Percentiles rank a stretch among this genome's conserved stretches.
Conservation (phyloP, 2,329 filamentous ascomycete species). For the Trichoderma breve region DNA sequence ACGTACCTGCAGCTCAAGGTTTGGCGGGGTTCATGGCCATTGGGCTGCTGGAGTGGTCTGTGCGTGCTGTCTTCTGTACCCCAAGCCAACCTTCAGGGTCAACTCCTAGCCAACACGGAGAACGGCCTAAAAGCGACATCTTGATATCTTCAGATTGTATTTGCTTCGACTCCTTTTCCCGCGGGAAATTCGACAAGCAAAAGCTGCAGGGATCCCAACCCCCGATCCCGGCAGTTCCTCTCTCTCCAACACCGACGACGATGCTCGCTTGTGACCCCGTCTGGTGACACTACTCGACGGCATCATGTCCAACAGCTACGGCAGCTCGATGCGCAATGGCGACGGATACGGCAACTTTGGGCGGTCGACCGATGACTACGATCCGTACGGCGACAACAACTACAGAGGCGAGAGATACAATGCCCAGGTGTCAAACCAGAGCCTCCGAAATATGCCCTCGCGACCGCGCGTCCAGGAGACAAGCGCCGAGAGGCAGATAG, state of each 20-base stretch:
- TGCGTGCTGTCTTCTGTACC: background rate
- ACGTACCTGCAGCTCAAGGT: background rate
- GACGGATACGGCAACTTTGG: conserved; percentile 46
- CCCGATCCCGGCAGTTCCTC: background rate
- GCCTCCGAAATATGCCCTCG: conserved; percentile 36
- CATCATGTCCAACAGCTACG: conserved; percentile 54
- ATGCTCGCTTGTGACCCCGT: conserved; percentile 22
- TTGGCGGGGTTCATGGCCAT: background rate
- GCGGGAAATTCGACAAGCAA: background rate
- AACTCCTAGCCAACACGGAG: background rate
- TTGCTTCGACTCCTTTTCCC: background rate
- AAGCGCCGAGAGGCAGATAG: conserved; percentile 56
- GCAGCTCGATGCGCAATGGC: conserved; percentile 39
- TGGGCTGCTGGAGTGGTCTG: conserved; percentile 13
- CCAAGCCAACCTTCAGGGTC: background rate
- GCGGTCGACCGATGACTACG: conserved; percentile 47
- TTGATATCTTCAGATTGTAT: background rate
- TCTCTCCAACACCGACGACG: conserved; percentile 14
- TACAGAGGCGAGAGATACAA: conserved; percentile 44
- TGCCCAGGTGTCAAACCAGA: conserved; percentile 34
- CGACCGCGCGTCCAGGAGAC: conserved; percentile 41
- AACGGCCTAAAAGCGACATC: background rate
- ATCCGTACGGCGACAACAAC: conserved; percentile 45
- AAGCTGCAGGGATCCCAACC: background rate
- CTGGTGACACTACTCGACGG: conserved; percentile 19